Evolutionary conservation across 2,329 filamentous ascomycete species (phyloP).

Genomic region (Taxawa tesnikishii): DNA sequence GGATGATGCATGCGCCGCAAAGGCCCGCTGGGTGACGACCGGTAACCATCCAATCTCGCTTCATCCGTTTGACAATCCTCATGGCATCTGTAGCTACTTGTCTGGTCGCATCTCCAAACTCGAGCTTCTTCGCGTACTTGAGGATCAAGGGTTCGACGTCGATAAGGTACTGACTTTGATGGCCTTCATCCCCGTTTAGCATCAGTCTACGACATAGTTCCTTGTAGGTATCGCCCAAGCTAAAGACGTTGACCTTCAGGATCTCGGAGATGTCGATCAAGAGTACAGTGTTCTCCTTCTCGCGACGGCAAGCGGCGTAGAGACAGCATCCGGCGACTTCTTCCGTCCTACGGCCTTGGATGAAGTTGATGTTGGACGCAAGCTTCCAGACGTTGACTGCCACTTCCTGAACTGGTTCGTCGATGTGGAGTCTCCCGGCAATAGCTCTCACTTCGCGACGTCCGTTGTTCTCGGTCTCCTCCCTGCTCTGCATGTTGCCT

Average conservation of each 20-base stretch:
- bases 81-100: conserved; percentile 82
- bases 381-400: conserved; percentile 31
- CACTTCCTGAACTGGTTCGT: conserved; percentile 22
- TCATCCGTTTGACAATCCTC: conserved; percentile 83
- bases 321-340: conserved; percentile 84
- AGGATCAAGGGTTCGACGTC: conserved; percentile 84
- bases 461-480: conserved; percentile 38
- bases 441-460: conserved; percentile 27
- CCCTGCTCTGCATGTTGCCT: conserved; percentile 41
- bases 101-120: conserved; percentile 72
- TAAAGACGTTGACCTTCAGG: conserved; percentile 77
- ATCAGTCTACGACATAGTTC: conserved; percentile 57
- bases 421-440: conserved; percentile 24
- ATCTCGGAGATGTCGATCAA: conserved; percentile 92
- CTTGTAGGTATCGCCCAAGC: conserved; percentile 82
- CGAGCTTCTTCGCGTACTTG: conserved; percentile 80
- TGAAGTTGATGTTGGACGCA: conserved; percentile 50
- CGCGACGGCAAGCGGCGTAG: conserved; percentile 75
- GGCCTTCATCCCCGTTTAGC: conserved; percentile 22
- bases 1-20: conserved; percentile 84
- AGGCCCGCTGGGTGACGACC: conserved; percentile 87
- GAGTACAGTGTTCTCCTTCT: conserved; percentile 73
- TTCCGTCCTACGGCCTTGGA: conserved; percentile 73
- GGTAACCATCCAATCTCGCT: conserved; percentile 92
- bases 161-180: conserved; percentile 47